Evolutionary conservation across 202 grass and related monocot species (phyloP).

Genomic region (Hordeum pubiflorum): DNA sequence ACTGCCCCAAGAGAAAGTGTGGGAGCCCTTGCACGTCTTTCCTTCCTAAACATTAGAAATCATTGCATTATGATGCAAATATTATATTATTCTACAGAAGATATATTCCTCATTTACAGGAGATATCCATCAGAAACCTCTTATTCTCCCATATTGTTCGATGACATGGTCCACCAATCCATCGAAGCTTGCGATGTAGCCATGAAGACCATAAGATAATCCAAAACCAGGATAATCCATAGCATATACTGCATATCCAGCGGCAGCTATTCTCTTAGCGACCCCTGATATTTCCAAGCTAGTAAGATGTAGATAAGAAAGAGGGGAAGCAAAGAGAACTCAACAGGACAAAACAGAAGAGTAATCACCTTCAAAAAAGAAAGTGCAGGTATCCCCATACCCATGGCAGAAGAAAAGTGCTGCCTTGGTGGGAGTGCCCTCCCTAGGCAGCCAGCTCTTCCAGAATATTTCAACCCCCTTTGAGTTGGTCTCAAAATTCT

Average conservation of each 20-base stretch:
- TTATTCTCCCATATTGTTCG: constrained; percentile 71
- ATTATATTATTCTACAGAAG: constrained; percentile 1
- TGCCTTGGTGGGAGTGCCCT: constrained; percentile 54
- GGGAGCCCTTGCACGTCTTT: constrained; percentile 46
- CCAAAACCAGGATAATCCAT: constrained; percentile 98
- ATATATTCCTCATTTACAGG: neutral
- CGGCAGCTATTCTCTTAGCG: constrained; percentile 71
- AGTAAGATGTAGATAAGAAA: constrained; percentile 20
- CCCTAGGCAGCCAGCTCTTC: constrained; percentile 83
- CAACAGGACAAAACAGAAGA: constrained; percentile 9
- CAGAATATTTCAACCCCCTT: constrained; percentile 93
- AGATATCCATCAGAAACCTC: constrained; percentile 44
- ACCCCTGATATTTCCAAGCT: constrained; percentile 50
- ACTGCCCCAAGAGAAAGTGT: constrained; percentile 89
- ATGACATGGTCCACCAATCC: constrained; percentile 97
- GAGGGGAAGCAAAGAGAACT: neutral
- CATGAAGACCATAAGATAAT: constrained; percentile 89
- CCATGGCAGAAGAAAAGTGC: constrained; percentile 96
- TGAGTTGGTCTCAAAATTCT: constrained; percentile 84
- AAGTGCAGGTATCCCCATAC: constrained; percentile 92
- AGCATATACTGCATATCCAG: constrained; percentile 85
- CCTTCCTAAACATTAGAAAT: constrained; percentile 41
- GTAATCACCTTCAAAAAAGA: constrained; percentile 86
- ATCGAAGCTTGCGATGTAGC: constrained; percentile 92
- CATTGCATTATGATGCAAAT: constrained; percentile 13